These are phyloP conservation scores for Scutellaria minor DNA, from an alignment of 257 asterid species.

Conservation along the genomic window DNA sequence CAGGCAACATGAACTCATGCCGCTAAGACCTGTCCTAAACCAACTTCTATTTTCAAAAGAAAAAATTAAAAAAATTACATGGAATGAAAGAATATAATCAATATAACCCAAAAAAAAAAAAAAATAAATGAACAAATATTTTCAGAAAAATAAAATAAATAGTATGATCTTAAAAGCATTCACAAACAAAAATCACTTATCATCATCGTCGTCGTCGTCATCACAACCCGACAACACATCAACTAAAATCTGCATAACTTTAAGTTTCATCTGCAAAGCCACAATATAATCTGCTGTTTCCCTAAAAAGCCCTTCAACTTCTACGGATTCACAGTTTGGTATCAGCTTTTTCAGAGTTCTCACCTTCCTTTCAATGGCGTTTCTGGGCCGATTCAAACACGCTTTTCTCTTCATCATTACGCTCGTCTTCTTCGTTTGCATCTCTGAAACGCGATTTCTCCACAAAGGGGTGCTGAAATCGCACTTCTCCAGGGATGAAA, in stretches of 20 bases:
- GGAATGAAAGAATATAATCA: not conserved
- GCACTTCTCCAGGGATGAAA: slow-evolving; percentile 30
- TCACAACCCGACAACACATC: slow-evolving; percentile 39
- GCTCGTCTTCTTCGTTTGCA: slow-evolving; percentile 29
- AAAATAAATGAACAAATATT: not conserved
- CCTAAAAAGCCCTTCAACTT: slow-evolving; percentile 51
- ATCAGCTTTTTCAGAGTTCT: slow-evolving; percentile 57
- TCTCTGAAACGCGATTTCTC: slow-evolving; percentile 20
- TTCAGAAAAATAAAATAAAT: slow-evolving; percentile 11
- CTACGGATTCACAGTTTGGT: slow-evolving; percentile 54
- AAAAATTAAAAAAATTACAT: too few relatives aligned
- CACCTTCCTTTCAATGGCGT: slow-evolving; percentile 49
- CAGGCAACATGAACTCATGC: slow-evolving; percentile 38
- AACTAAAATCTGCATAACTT: slow-evolving; percentile 62
- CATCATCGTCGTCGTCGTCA: slow-evolving; percentile 6
- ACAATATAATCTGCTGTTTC: slow-evolving; percentile 67
- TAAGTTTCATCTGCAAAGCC: slow-evolving; percentile 58
- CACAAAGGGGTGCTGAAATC: slow-evolving; percentile 31
- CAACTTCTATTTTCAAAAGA: not conserved
- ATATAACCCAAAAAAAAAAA: not conserved
- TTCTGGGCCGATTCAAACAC: slow-evolving; percentile 37
- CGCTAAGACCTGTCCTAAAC: slow-evolving; percentile 16
- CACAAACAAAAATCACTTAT: not conserved
- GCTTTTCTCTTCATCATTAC: slow-evolving; percentile 49
- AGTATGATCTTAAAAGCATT: slow-evolving; percentile 7